These are phyloP conservation scores for Colletotrichum sp. DNA, from an alignment of 2,329 filamentous ascomycete species.

Conservation along the genomic window DNA sequence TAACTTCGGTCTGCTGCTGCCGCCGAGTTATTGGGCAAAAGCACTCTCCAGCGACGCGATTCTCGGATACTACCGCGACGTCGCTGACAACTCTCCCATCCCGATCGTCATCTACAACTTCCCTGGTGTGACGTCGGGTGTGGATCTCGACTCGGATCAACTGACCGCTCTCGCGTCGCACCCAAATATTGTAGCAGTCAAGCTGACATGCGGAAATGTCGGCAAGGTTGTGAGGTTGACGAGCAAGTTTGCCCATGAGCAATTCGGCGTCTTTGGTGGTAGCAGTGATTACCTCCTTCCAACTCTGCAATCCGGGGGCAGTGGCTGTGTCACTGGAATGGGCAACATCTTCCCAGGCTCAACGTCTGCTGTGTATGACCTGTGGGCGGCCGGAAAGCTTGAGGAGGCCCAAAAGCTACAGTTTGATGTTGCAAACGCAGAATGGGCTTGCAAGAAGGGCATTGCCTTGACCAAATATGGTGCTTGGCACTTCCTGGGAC, in stretches of 20 bases:
- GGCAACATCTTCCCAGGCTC: slow-evolving; percentile 52
- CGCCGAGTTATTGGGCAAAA: slow-evolving; percentile 71
- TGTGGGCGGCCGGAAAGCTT: slow-evolving; percentile 41
- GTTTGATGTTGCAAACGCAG: slow-evolving; percentile 47
- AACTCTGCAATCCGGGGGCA: slow-evolving; percentile 41
- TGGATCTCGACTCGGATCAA: slow-evolving; percentile 27
- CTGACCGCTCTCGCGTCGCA: slow-evolving; percentile 50
- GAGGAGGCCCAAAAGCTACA: slow-evolving; percentile 45
- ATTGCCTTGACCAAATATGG: slow-evolving; percentile 52
- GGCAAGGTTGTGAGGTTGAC: slow-evolving; percentile 59
- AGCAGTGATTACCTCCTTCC: slow-evolving; percentile 49
- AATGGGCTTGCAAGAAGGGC: slow-evolving; percentile 56
- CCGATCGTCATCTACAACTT: slow-evolving; percentile 29
- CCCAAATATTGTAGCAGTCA: slow-evolving; percentile 67
- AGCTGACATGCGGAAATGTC: slow-evolving; percentile 57
- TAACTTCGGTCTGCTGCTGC: slow-evolving; percentile 71
- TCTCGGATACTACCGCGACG: slow-evolving; percentile 65
- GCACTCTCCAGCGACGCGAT: slow-evolving; percentile 64
- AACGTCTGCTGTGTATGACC: slow-evolving; percentile 42
- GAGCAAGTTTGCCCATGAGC: slow-evolving; percentile 37
- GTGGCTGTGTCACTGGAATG: slow-evolving; percentile 49
- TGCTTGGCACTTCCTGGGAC: slow-evolving; percentile 46
- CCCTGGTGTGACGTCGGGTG: slow-evolving; percentile 24
- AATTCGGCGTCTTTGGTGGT: slow-evolving; percentile 49
- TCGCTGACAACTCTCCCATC: slow-evolving; percentile 54